These are phyloP conservation scores for Lentinula guzmanii DNA, from an alignment of 768 basidiomycete species.

Conservation along the genomic window DNA sequence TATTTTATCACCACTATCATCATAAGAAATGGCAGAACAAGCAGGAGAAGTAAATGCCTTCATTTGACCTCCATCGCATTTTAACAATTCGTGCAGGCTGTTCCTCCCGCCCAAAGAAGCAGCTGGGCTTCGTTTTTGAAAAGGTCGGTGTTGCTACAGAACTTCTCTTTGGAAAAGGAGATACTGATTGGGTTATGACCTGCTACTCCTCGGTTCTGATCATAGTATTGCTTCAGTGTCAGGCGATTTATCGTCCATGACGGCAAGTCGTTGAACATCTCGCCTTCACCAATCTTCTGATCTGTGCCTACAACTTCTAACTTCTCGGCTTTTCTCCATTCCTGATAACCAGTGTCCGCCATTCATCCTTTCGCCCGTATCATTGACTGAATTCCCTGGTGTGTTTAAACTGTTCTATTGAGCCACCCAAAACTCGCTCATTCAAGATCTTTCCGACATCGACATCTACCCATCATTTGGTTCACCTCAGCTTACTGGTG, in stretches of 20 bases:
- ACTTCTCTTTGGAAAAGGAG: neutral
- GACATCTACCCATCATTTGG: neutral
- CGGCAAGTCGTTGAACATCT: slow-evolving; percentile 31
- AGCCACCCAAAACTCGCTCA: neutral
- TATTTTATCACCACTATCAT: neutral
- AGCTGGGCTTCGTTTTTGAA: slow-evolving; percentile 92
- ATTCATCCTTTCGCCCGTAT: slow-evolving; percentile 89
- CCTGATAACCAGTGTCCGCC: slow-evolving; percentile 40
- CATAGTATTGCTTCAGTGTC: slow-evolving; percentile 77
- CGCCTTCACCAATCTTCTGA: neutral
- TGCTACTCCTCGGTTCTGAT: slow-evolving; percentile 1
- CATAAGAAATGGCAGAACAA: slow-evolving; percentile 28
- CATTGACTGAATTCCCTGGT: slow-evolving; percentile 91
- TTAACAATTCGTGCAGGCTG: slow-evolving; percentile 39
- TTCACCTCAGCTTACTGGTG: slow-evolving; percentile 85
- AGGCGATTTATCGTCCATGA: slow-evolving; percentile 80
- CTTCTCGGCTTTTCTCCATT: neutral
- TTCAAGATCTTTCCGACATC: slow-evolving; percentile 2
- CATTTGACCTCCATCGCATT: slow-evolving; percentile 16
- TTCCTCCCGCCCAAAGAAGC: slow-evolving; percentile 77
- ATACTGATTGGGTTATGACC: slow-evolving; percentile 8
- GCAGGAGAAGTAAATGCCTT: slow-evolving; percentile 31
- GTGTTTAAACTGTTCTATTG: slow-evolving; percentile 13
- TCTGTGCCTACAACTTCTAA: neutral
- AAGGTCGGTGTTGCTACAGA: slow-evolving; percentile 46